These are phyloP conservation scores for Macrolepiota albuminosa DNA, from an alignment of 768 basidiomycete species.

Conservation along the genomic window DNA sequence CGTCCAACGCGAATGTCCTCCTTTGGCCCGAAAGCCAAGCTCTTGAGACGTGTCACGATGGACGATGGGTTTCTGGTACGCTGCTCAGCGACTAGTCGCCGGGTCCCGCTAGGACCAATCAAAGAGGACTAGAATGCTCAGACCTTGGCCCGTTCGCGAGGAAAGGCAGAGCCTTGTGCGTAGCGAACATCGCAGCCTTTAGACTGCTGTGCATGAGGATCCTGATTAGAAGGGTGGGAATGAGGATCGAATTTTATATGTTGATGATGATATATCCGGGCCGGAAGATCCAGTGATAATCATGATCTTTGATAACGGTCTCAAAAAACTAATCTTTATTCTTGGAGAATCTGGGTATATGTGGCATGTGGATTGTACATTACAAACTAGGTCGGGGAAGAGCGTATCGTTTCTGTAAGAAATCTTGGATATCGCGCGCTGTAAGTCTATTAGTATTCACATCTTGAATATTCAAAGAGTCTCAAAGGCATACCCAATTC, in stretches of 20 bases:
- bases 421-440: constrained; percentile 13
- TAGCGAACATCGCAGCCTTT: constrained; percentile 45
- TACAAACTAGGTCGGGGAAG: constrained; percentile 6
- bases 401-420: constrained; percentile 8
- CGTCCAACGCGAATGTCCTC: constrained; percentile 5
- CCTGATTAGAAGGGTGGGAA: not conserved
- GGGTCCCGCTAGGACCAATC: constrained; percentile 27
- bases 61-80: constrained; percentile 27
- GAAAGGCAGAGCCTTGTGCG: constrained; percentile 38
- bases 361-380: not conserved
- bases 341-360: not conserved
- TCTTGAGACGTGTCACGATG: constrained; percentile 10
- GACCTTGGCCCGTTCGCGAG: constrained; percentile 36
- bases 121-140: constrained; percentile 27
- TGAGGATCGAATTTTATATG: not conserved
- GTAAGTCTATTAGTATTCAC: not conserved
- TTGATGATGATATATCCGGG: no score
- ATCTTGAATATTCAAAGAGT: not conserved
- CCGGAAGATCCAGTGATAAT: no score
- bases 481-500: constrained; percentile 20
- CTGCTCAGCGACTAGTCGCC: constrained; percentile 20
- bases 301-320: not conserved
- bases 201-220: constrained; percentile 23
- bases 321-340: no score
- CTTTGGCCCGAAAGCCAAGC: constrained; percentile 14